A percentile compares a stretch with the other conserved stretches of the same genome.
phyloP scores from a whole-genome alignment of 805 yeast species.

The Wickerhamiella domercqiae region DNA sequence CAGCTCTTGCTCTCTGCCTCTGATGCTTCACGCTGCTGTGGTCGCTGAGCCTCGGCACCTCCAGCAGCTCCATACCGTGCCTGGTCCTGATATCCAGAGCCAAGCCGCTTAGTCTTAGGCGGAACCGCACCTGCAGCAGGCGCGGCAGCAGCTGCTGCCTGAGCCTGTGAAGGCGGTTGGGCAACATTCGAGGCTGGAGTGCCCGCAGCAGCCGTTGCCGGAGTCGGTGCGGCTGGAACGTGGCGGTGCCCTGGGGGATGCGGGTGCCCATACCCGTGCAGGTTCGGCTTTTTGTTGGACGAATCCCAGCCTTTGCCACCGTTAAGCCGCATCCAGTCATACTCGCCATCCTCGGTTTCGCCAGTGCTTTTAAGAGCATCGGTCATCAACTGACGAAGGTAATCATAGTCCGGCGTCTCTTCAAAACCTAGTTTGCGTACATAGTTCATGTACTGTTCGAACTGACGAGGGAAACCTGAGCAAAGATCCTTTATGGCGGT shows the following conservation, averaged over 20 bases:
- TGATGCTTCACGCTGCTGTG: not conserved
- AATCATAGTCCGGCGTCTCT: constrained; percentile 89
- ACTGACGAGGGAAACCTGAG: constrained; percentile 83
- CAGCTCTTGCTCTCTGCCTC: not conserved
- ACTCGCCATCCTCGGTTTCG: constrained; percentile 68
- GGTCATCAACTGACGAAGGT: constrained; percentile 65
- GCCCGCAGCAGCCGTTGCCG: constrained; percentile 6
- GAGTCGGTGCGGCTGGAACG: constrained; percentile 10
- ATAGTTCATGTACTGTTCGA: constrained; percentile 73
- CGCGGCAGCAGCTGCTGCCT: constrained; percentile 4
- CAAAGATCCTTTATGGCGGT: constrained; percentile 77
- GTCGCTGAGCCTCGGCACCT: not conserved
- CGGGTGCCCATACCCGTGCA: constrained; percentile 94
- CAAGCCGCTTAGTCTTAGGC: constrained; percentile 1
- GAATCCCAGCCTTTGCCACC: constrained; percentile 96
- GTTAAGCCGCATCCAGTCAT: constrained; percentile 96
- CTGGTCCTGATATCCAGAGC: constrained; percentile 1
- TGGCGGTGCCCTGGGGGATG: constrained; percentile 25
- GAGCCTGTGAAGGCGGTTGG: constrained; percentile 2
- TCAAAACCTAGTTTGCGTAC: constrained; percentile 84
- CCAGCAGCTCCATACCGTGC: constrained; percentile 2
- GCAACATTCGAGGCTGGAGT: constrained; percentile 3
- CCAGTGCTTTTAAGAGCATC: constrained; percentile 61
- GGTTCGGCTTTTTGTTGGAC: constrained; percentile 77
- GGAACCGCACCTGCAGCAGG: constrained; percentile 3